phyloP scores from a whole-genome alignment of 768 basidiomycete species.

The Phylloporus rhodoxanthus region DNA sequence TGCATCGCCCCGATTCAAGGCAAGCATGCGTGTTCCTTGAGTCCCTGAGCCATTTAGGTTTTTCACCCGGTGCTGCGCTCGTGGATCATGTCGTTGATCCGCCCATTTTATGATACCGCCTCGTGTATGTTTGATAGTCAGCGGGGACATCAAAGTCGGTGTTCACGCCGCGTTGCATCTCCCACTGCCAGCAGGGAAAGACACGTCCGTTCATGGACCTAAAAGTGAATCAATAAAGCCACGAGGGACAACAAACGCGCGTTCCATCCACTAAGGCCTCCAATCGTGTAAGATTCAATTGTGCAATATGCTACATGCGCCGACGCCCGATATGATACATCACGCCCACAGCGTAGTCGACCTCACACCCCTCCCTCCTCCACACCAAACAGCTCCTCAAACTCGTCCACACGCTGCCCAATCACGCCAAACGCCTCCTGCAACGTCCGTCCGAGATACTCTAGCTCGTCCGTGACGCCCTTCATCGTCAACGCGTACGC shows the following conservation, averaged over 20 bases:
- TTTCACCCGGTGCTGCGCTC: neutral
- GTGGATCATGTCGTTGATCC: neutral
- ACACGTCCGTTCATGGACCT: neutral
- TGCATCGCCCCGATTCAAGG: neutral
- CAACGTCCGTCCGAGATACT: slow-evolving; percentile 69
- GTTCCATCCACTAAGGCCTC: neutral
- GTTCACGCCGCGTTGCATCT: neutral
- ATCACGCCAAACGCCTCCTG: slow-evolving; percentile 93
- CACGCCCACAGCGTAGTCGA: neutral
- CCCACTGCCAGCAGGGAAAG: neutral
- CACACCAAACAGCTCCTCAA: slow-evolving; percentile 64
- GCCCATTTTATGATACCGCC: neutral
- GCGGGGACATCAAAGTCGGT: neutral
- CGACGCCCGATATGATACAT: no score
- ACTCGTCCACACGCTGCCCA: slow-evolving; percentile 73
- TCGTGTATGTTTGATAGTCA: neutral
- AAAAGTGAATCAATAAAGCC: neutral
- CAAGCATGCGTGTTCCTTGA: neutral
- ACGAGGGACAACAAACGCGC: neutral
- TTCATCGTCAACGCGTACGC: slow-evolving; percentile 94
- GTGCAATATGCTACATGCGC: neutral
- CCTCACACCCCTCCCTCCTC: slow-evolving; percentile 10
- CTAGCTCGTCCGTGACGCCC: slow-evolving; percentile 86
- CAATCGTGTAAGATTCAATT: no score
- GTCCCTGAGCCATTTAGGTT: neutral